A percentile compares a stretch with the other conserved stretches of the same genome.
phyloP scores from a whole-genome alignment of 192 early-diverging fungal species.

The Rhizophagus clarus region DNA sequence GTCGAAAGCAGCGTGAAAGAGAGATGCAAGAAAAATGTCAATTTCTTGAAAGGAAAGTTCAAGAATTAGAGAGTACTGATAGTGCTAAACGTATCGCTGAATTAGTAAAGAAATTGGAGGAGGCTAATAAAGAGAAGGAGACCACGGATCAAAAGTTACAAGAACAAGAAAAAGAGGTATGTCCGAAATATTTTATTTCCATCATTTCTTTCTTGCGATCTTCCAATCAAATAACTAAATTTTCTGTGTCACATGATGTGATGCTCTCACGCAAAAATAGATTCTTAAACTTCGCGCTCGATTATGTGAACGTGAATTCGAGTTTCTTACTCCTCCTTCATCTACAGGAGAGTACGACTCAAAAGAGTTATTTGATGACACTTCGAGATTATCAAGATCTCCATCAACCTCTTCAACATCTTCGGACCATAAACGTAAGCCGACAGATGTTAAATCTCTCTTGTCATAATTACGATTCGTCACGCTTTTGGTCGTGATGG shows the following conservation, averaged over 20 bases:
- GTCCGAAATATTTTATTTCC: neutral
- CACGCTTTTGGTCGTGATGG: too few species aligned
- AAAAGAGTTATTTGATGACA: neutral
- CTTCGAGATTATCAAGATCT: slow-evolving; percentile 1
- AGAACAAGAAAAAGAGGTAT: slow-evolving; percentile 33
- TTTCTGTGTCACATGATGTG: neutral
- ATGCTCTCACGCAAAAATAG: neutral
- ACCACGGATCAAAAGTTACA: neutral
- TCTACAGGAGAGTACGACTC: slow-evolving; percentile 24
- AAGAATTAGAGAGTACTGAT: slow-evolving; percentile 39
- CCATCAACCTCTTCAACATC: neutral
- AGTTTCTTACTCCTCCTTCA: slow-evolving; percentile 14
- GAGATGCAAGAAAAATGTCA: slow-evolving; percentile 58
- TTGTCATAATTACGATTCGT: neutral
- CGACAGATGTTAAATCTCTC: slow-evolving; percentile 28
- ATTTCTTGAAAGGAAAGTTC: slow-evolving; percentile 45
- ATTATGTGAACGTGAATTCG: neutral
- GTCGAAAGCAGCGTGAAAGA: slow-evolving; percentile 64
- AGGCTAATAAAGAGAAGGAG: slow-evolving; percentile 17
- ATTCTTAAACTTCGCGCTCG: neutral
- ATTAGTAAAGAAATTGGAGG: slow-evolving; percentile 32
- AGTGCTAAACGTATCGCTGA: slow-evolving; percentile 25
- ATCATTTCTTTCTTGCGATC: too few species aligned
- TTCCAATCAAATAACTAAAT: neutral
- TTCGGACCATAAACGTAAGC: neutral